Evolutionary conservation across 805 yeast species (phyloP).

Genomic region (Metschnikowia bowlesiae): DNA sequence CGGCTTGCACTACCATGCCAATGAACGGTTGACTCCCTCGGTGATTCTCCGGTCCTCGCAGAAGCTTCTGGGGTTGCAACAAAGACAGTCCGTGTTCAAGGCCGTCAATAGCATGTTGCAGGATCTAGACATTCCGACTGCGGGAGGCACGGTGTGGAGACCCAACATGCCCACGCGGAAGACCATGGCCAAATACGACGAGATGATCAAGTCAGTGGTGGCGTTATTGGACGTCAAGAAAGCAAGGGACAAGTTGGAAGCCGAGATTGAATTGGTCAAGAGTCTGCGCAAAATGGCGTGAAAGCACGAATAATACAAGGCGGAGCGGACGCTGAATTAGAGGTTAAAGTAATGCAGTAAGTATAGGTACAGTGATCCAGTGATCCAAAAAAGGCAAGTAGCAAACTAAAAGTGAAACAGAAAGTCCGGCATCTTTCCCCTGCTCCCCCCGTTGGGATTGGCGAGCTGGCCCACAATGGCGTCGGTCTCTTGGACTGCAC

Average conservation of each 20-base stretch:
- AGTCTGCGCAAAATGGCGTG: conserved; percentile 25
- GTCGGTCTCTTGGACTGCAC: conserved; percentile 2
- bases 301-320: no score
- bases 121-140: conserved; percentile 72
- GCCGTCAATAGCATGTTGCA: conserved; percentile 66
- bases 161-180: conserved; percentile 86
- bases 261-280: conserved; percentile 53
- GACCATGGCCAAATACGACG: conserved; percentile 74
- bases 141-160: conserved; percentile 47
- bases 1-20: conserved; percentile 74
- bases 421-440: not conserved
- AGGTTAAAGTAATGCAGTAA: no score
- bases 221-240: conserved; percentile 77
- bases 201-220: conserved; percentile 62
- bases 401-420: not conserved
- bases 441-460: not conserved
- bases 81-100: conserved; percentile 69
- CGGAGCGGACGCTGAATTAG: no score
- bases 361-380: no score
- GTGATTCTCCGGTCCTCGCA: conserved; percentile 73
- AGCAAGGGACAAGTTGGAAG: conserved; percentile 80
- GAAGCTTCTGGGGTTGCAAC: conserved; percentile 40
- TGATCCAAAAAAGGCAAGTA: not conserved
- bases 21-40: conserved; percentile 70
- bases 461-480: not conserved